Percentiles rank a stretch among this genome's conserved stretches.
phyloP scores from a whole-genome alignment of 176 grass and related monocot genomes.

The Oryza brachyantha region DNA sequence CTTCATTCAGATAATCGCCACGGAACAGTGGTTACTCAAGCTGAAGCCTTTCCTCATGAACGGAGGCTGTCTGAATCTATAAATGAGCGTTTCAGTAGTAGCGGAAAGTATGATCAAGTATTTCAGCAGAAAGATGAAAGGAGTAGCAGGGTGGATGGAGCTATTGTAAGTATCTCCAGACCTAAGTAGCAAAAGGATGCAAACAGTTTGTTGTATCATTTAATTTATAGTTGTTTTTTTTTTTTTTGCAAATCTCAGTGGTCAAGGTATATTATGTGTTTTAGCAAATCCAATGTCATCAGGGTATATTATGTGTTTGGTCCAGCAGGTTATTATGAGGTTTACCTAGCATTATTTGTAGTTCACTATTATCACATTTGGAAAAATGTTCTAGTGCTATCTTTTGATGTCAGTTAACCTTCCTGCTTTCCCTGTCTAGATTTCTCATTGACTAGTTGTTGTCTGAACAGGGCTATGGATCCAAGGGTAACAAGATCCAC shows the following conservation, averaged over 20 bases:
- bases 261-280: no score
- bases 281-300: no score
- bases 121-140: conserved; percentile 58
- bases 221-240: background rate
- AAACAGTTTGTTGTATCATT: background rate
- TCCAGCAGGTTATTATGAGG: conserved; percentile 1
- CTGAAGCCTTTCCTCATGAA: conserved; percentile 45
- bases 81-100: conserved; percentile 55
- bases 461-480: conserved; percentile 56
- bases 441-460: background rate
- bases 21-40: conserved; percentile 23
- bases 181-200: background rate
- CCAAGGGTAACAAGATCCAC: conserved; percentile 88
- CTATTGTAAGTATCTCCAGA: conserved; percentile 55
- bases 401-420: background rate
- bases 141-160: conserved; percentile 41
- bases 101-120: conserved; percentile 58
- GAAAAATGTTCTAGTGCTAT: background rate
- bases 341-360: conserved; percentile 8
- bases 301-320: background rate
- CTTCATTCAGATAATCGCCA: conserved; percentile 29
- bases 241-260: no score
- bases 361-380: background rate
- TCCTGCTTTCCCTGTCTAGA: background rate
- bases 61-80: conserved; percentile 69